Evolutionary conservation across 2,329 filamentous ascomycete genomes (phyloP), one percentile per base, ranked within the genome.

Genomic region (Phialophora macrospora): DNA sequence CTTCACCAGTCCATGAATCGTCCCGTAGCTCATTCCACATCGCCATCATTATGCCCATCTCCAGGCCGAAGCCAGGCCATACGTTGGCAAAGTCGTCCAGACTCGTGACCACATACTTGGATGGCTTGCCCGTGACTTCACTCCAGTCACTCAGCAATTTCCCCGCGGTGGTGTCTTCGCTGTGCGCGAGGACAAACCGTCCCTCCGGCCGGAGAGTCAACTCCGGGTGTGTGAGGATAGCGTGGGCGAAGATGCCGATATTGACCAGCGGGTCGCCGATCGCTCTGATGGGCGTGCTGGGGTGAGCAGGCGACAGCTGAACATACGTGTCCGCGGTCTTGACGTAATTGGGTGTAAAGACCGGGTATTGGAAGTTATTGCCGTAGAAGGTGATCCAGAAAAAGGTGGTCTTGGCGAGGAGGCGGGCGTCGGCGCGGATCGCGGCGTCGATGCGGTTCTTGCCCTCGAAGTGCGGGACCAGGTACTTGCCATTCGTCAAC

Each of bases 401-500:
- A 56, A 79, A 80, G 0, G 79, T 81, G 0, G 79, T 81, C 71
- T 80, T 81, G 9, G 59, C 57, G 1, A 75, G 67, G 3, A 81
- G 68, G 0, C 63, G 66, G 5, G 71, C 52, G 8, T 80, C 72
- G 0, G 73, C 61, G 28, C 76, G 78, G 71, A 82, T 82, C 32
- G 76, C 76, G 20, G 72, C 74, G 65, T 82, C 79, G 5, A 81
- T 74, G 1, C 72, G 72, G 26, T 76, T 76, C 69, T 83, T 83
- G 66, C 73, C 76, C n/a, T 78, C 79, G 65, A 80, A 80, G 64
- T 83, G 80, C 0, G 79, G 77, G 0, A 80, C 74, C 3, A 71
- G 41, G 2, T 72, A 63, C 55, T 76, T 75, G 0, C 80, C 79
- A 0, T 67, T 64, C 4, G 75, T 75, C 17, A 77, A 72, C 12